Evolutionary conservation across 495 filamentous ascomycete species (phyloP), one percentile per base, ranked within the genome.

Genomic region (Beverwykella pulmonaria): DNA sequence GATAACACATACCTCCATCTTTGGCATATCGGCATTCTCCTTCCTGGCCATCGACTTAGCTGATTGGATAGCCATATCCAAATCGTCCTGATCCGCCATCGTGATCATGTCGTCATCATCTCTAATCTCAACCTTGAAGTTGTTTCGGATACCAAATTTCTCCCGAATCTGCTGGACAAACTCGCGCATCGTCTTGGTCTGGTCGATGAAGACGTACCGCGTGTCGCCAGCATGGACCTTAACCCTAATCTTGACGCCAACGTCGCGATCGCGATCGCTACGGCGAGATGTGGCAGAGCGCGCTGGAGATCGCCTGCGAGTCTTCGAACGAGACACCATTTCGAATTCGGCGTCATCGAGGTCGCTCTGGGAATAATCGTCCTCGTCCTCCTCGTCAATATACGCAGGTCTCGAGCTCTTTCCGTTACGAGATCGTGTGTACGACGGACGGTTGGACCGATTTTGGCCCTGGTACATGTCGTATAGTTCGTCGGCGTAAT

Each of bases 41-140:
- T 85, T 86, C 79, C 81, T 82, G 29, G 91, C 95, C 61, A 79
- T 78, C 60, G 84, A 83, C 74, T 85, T 89, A 30, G 88, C 87
- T 4, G 78, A 80, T 72, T 79, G 80, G 59, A 98, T 82, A 44
- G 90, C 85, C 84, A 96, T 87, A 56, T 97, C 92, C 68, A 97
- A 77, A 82, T 98, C 94, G 73, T 98, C 94, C 77, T 96, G 90
- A 78, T 98, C 94, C 30, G 89, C 92, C 87, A 98, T 88, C 14
- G 92, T 97, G 75, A 98, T 93, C 88, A 96, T 91, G 73, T 97
- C 94, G 7, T 89, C 89, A 67, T 91, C 88, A 57, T 92, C 90
- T 74, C 86, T 87, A 72, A 96, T 87, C 82, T 90, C 92, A 76
- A 96, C 87, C 82, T 90, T 92, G 74, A 93, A 84, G 50, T 83